A percentile compares a stretch with the other conserved stretches of the same genome.
These are phyloP conservation scores for Rutstroemia sp. DNA, from an alignment of 2,329 filamentous ascomycete species.

Conservation along the genomic window DNA sequence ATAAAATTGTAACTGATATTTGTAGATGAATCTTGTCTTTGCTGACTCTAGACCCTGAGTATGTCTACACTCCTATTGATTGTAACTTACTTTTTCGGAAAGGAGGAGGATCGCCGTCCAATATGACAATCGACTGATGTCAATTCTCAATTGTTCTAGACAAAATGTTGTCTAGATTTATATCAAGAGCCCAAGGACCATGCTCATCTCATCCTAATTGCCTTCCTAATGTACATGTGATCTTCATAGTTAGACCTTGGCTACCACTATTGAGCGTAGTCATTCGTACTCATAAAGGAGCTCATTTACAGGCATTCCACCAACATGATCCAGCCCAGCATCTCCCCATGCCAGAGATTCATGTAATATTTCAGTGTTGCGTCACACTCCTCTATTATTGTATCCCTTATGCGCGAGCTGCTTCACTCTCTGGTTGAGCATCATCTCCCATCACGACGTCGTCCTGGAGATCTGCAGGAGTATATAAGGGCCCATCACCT, in stretches of 20 bases:
- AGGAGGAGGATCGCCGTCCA: too few relatives aligned
- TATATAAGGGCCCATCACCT: slow-evolving; percentile 25
- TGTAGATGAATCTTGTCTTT: not conserved
- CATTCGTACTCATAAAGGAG: not conserved
- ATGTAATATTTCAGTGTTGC: not conserved
- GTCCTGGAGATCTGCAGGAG: slow-evolving; percentile 27
- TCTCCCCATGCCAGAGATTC: not conserved
- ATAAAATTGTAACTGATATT: not conserved
- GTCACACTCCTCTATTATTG: not conserved
- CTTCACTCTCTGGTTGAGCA: not conserved
- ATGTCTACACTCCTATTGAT: not conserved
- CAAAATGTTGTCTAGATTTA: not conserved
- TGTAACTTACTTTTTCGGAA: too few relatives aligned
- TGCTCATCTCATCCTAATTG: not conserved
- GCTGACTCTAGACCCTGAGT: too few relatives aligned
- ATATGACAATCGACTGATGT: not conserved
- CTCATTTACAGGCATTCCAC: not conserved
- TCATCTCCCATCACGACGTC: slow-evolving; percentile 13
- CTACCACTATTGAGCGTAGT: not conserved
- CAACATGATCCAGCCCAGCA: not conserved
- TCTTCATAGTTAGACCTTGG: not conserved
- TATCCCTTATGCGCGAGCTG: not conserved
- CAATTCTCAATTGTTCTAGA: slow-evolving; percentile 1
- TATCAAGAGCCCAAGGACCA: slow-evolving; percentile 1
- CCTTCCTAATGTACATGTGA: slow-evolving; percentile 9